Base-by-base conservation (phyloP, 805 yeast genomes). In the Wickerhamomyces queroliae region DNA sequence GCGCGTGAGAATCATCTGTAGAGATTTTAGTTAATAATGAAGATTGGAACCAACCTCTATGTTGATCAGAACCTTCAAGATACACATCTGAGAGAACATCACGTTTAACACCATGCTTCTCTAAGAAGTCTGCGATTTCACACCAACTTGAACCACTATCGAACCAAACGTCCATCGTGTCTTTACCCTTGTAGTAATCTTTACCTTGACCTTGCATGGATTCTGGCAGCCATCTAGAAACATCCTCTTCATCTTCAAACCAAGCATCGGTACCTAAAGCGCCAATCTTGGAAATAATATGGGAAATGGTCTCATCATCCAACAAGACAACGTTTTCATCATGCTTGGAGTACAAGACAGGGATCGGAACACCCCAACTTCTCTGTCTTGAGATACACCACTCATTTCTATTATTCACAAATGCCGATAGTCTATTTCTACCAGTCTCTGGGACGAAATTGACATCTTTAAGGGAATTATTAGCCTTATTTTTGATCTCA, bases 91-190 rank as follows among this genome's bases (percentile, higher is more conserved):
- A 82, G 5, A 79, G 49, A n/a, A 62, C 64, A 0, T 63, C 65
- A 23, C 78, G 65, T 2, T 53, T 37, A 11, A 70, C 48, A 1
- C 60, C 58, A 9, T 68, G 53, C 25, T 62, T 60, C 3, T 64
- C 45, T 3, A 49, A 44, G 25, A 69, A 63, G 37, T 70, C 67
- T 2, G 61, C 56, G 17, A 83, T 64, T 33, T 76, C 70, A 10
- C 78, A 73, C 98, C 99, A 93, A 25, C 93, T 81, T 1, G 95
- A 77, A 0, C 99, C 99, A 29, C 95, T 84, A 60, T 93, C 99
- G 64, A 93, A 91, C 99, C 99, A 93, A 16, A 93, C 99, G 62
- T 93, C 99, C 89, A 93, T 84, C 0, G 99, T 93, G 50, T 93
- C 99, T 33, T 69, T 74, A 1, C 96, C 91, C 52, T 86, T 83